A percentile compares a stretch with the other conserved stretches of the same genome.
phyloP scores from a whole-genome alignment of 805 yeast genomes.

The Saccharomycopsis lassenensis region DNA sequence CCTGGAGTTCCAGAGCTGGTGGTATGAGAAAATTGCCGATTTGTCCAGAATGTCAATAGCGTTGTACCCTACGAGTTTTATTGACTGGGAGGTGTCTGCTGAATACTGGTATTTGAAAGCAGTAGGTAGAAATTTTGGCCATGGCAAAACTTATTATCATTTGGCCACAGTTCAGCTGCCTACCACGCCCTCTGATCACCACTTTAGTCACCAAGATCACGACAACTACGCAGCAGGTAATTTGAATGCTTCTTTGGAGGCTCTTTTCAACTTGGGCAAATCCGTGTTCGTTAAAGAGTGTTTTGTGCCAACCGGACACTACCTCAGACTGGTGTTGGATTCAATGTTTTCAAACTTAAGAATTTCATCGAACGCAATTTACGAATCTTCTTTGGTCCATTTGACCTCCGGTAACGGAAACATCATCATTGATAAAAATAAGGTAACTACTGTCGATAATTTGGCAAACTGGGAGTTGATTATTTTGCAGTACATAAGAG shows the following conservation, averaged over 20 bases:
- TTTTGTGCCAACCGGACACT: slow-evolving; percentile 73
- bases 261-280: slow-evolving; percentile 69
- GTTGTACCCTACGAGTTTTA: slow-evolving; percentile 62
- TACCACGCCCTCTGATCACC: slow-evolving; percentile 4
- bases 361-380: slow-evolving; percentile 41
- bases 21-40: slow-evolving; percentile 84
- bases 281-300: slow-evolving; percentile 73
- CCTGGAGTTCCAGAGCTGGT: slow-evolving; percentile 31
- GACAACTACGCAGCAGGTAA: slow-evolving; percentile 2
- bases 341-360: slow-evolving; percentile 60
- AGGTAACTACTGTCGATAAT: slow-evolving; percentile 17
- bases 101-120: slow-evolving; percentile 76
- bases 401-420: slow-evolving; percentile 18
- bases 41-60: slow-evolving; percentile 83
- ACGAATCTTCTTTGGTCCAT: slow-evolving; percentile 20
- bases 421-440: slow-evolving; percentile 16
- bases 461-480: slow-evolving; percentile 18
- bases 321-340: slow-evolving; percentile 66
- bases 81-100: slow-evolving; percentile 78
- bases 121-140: slow-evolving; percentile 65
- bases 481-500: slow-evolving; percentile 16
- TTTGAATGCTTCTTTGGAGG: slow-evolving; percentile 38
- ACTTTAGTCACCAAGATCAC: neutral
- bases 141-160: slow-evolving; percentile 79
- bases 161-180: slow-evolving; percentile 74